Conservation (phyloP, 192 early-diverging fungal species). For the Rhizophagus prolifer region DNA sequence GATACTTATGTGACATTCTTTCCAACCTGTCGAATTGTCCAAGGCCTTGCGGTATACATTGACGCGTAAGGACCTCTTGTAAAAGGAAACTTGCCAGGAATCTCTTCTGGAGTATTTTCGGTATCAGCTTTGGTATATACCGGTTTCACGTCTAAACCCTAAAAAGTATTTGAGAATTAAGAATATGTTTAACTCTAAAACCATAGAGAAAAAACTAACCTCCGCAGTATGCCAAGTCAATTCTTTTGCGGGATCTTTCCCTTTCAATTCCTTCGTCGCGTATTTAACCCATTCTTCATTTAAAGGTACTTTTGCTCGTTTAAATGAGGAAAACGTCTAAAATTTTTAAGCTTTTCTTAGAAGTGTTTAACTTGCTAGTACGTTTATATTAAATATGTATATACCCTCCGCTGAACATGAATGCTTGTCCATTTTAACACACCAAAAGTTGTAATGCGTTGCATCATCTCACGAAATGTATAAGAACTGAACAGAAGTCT, state of each 20-base stretch:
- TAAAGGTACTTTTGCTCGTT: conserved; percentile 50
- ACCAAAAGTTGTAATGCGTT: not conserved
- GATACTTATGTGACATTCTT: not conserved
- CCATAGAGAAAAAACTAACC: conserved; percentile 33
- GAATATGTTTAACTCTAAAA: not conserved
- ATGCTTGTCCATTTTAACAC: not conserved
- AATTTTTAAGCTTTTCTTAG: not conserved
- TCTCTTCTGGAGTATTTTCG: conserved; percentile 57
- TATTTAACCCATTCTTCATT: conserved; percentile 71
- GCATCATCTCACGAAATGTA: not conserved
- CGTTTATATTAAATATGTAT: not conserved
- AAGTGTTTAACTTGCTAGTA: not conserved
- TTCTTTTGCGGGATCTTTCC: conserved; percentile 70
- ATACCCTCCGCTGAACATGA: not conserved
- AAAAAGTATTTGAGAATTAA: not conserved
- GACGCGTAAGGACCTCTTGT: conserved; percentile 84
- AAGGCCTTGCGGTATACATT: conserved; percentile 82
- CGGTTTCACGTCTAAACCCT: conserved; percentile 82
- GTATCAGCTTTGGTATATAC: conserved; percentile 79
- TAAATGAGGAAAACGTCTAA: conserved; percentile 21
- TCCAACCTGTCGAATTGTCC: conserved; percentile 80
- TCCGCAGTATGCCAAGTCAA: conserved; percentile 84
- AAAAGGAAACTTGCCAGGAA: conserved; percentile 83
- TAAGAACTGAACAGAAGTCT: not conserved
- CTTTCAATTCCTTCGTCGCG: conserved; percentile 84